A percentile compares a stretch with the other conserved stretches of the same genome.
phyloP scores from a whole-genome alignment of 2,329 filamentous ascomycete species.

The Trichoderma koningiopsis region DNA sequence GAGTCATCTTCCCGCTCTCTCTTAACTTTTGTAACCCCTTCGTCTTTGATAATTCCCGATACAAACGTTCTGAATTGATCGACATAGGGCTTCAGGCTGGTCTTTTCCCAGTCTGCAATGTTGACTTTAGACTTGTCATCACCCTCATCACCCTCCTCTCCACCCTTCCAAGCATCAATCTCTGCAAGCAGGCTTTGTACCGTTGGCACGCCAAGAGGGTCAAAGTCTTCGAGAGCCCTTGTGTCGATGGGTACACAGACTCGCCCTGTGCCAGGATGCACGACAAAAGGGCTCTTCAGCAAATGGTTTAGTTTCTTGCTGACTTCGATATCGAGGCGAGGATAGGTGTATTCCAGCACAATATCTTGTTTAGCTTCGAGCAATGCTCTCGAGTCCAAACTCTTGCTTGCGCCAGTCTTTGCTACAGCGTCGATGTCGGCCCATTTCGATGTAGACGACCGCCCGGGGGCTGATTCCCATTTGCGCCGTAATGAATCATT shows the following conservation, averaged over 20 bases:
- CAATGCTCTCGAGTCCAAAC: slow-evolving; percentile 72
- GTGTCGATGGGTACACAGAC: slow-evolving; percentile 95
- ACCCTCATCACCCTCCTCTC: slow-evolving; percentile 47
- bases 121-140: slow-evolving; percentile 41
- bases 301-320: slow-evolving; percentile 98
- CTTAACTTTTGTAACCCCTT: slow-evolving; percentile 58
- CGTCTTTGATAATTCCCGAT: slow-evolving; percentile 74
- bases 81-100: slow-evolving; percentile 87
- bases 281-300: slow-evolving; percentile 94
- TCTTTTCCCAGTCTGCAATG: slow-evolving; percentile 93
- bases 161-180: slow-evolving; percentile 76
- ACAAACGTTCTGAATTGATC: slow-evolving; percentile 88
- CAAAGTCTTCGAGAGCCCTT: slow-evolving; percentile 72
- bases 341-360: slow-evolving; percentile 96
- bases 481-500: slow-evolving; percentile 81
- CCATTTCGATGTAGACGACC: slow-evolving; percentile 83
- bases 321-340: slow-evolving; percentile 93
- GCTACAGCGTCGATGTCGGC: slow-evolving; percentile 87
- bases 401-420: slow-evolving; percentile 70
- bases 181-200: slow-evolving; percentile 79
- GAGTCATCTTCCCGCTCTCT: slow-evolving; percentile 55
- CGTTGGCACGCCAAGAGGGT: slow-evolving; percentile 86
- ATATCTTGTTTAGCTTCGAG: slow-evolving; percentile 94
- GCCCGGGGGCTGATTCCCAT: slow-evolving; percentile 82
- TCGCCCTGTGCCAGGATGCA: slow-evolving; percentile 90